These are phyloP conservation scores for Lachancea fermentati DNA, from an alignment of 805 yeast species.

Conservation along the genomic window DNA sequence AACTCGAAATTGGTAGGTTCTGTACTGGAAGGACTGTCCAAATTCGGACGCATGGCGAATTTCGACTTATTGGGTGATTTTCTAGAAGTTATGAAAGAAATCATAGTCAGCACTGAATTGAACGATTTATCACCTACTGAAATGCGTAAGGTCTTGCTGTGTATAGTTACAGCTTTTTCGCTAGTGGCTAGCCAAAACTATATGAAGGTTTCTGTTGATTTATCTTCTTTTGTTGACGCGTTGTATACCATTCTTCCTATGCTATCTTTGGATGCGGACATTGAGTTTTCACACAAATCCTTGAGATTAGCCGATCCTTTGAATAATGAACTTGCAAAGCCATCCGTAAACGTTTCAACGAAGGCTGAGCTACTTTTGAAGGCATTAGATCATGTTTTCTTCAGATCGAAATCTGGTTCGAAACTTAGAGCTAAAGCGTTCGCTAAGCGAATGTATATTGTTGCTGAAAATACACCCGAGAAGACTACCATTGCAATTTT, in stretches of 20 bases:
- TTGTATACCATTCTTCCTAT: constrained; percentile 65
- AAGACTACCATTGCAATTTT: constrained; percentile 74
- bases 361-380: constrained; percentile 78
- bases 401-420: constrained; percentile 65
- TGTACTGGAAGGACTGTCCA: constrained; percentile 85
- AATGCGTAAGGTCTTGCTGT: constrained; percentile 68
- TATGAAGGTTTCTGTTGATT: constrained; percentile 70
- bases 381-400: constrained; percentile 75
- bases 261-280: constrained; percentile 69
- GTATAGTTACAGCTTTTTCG: constrained; percentile 87
- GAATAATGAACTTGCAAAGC: constrained; percentile 42
- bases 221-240: constrained; percentile 72
- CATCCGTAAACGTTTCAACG: constrained; percentile 81
- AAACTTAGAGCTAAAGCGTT: constrained; percentile 70
- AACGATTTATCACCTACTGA: constrained; percentile 43
- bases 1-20: constrained; percentile 70
- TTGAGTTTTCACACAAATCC: constrained; percentile 80
- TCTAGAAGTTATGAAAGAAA: constrained; percentile 80
- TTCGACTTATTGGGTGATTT: constrained; percentile 90
- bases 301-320: constrained; percentile 77
- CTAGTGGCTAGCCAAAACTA: constrained; percentile 69
- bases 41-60: constrained; percentile 88
- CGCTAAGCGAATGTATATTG: constrained; percentile 68
- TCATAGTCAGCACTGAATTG: constrained; percentile 49
- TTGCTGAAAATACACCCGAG: constrained; percentile 75